A percentile compares a stretch with the other conserved stretches of the same genome.
Evolutionary conservation across 2,329 filamentous ascomycete genomes (phyloP).

Genomic region (Cordyceps cicadae): DNA sequence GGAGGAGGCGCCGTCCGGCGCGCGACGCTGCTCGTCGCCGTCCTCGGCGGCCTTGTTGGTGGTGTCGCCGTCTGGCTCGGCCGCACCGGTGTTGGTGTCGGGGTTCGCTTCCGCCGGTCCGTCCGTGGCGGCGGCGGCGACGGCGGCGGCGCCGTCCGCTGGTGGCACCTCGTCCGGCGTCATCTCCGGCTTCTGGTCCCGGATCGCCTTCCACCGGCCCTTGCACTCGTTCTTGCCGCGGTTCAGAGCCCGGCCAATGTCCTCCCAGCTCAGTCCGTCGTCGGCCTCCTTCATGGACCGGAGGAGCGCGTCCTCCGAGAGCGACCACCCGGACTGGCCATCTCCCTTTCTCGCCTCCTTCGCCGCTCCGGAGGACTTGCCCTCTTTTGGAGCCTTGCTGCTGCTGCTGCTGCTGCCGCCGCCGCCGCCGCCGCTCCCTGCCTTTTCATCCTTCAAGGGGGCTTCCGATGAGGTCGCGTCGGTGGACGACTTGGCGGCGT

Average conservation of each 20-base stretch:
- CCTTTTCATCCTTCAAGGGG: background rate
- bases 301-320: constrained; percentile 28
- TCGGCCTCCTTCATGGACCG: constrained; percentile 26
- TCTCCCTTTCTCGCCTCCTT: background rate
- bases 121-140: background rate
- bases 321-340: constrained; percentile 17
- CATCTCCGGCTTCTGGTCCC: background rate
- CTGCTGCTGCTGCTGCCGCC: background rate
- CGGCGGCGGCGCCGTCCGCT: too few species aligned
- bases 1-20: background rate
- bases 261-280: constrained; percentile 13
- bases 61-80: too few species aligned
- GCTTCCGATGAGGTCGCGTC: background rate
- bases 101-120: background rate
- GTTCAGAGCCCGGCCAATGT: constrained; percentile 2
- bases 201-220: background rate
- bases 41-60: background rate
- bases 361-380: background rate
- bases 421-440: background rate
- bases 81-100: too few species aligned
- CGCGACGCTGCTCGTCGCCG: background rate
- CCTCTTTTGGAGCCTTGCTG: background rate
- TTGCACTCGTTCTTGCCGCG: constrained; percentile 6
- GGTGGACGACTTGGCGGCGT: background rate
- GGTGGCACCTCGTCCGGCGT: background rate